Evolutionary conservation across 2,329 filamentous ascomycete genomes (phyloP), one percentile per base, ranked within the genome.

Genomic region (Fusarium pininemorale): DNA sequence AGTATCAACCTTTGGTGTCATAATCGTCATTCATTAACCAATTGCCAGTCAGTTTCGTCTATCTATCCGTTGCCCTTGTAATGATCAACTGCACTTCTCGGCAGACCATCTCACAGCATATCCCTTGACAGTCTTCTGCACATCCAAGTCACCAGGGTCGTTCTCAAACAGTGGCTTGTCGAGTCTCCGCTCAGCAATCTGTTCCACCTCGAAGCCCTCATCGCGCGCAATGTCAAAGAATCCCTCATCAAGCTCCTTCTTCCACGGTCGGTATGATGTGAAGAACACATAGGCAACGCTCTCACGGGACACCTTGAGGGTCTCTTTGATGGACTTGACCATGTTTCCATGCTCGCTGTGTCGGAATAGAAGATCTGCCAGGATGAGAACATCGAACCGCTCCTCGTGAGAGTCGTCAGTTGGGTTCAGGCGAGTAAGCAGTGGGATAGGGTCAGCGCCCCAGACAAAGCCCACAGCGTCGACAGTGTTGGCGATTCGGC

Each of bases 201-300:
- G 94, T 73, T 92, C 91, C 6, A 98, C 95, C 22, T 83, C 83
- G 69, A 98, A 93, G 0, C 94, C 95, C 55, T 86, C 87, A 58
- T 89, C 88, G 67, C 89, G 86, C 9, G 92, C 93, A 65, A 95
- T 79, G 55, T 95, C 93, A 80, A 98, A 98, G 84, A 98, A 98
- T 8, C 88, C 89, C 80, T 97, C 86, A 79, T 98, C 96, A 82
- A 94, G 93, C 72, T 95, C 89, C 77, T 93, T 87, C 79, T 98
- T 85, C 95, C 95, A 98, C 4, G 96, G 95, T 72, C 96, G 88
- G 83, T 98, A 98, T 26, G 94, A 95, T 0, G 95, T 97, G 84
- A 98, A 98, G 82, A 98, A 97, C 13, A 98, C 95, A 77, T 95
- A 89, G 5, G 95, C 94, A 61, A 87, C 87, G 55, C 92, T 90